Percentiles rank a stretch among this genome's conserved stretches.
These are phyloP conservation scores for Nitzschia sp. DNA, from an alignment of 108 stramenopile genomes.

Conservation along the genomic window DNA sequence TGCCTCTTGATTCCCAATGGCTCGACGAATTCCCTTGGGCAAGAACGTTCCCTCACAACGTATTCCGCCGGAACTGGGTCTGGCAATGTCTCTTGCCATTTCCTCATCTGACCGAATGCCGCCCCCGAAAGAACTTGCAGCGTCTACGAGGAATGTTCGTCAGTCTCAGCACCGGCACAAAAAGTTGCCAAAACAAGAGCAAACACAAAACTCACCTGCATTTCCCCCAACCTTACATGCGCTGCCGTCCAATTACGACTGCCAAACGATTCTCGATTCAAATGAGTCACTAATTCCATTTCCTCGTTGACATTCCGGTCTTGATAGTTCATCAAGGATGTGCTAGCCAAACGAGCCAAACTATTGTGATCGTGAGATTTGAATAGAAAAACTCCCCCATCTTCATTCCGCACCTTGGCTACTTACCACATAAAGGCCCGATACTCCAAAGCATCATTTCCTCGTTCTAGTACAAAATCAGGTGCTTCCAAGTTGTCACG, in stretches of 20 bases:
- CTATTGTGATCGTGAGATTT: neutral
- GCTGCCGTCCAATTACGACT: constrained; percentile 38
- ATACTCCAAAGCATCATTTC: constrained; percentile 57
- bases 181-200: neutral
- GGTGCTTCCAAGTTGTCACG: constrained; percentile 36
- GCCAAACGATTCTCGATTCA: constrained; percentile 30
- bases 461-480: constrained; percentile 44
- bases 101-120: neutral
- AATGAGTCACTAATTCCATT: neutral
- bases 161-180: neutral
- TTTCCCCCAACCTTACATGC: constrained; percentile 46
- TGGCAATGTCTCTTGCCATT: constrained; percentile 6
- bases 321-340: constrained; percentile 48
- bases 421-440: constrained; percentile 56
- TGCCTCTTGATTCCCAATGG: neutral
- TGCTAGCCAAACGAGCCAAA: constrained; percentile 53
- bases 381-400: neutral
- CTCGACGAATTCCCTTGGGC: constrained; percentile 8
- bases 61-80: constrained; percentile 5
- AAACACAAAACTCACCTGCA: constrained; percentile 38
- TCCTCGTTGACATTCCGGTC: constrained; percentile 21
- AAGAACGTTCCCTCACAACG: constrained; percentile 11
- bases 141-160: neutral
- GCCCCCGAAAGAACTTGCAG: constrained; percentile 10
- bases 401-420: too few relatives aligned